These are phyloP conservation scores for Globisporangium nodosum DNA, from an alignment of 352 stramenopile genomes.

Conservation along the genomic window DNA sequence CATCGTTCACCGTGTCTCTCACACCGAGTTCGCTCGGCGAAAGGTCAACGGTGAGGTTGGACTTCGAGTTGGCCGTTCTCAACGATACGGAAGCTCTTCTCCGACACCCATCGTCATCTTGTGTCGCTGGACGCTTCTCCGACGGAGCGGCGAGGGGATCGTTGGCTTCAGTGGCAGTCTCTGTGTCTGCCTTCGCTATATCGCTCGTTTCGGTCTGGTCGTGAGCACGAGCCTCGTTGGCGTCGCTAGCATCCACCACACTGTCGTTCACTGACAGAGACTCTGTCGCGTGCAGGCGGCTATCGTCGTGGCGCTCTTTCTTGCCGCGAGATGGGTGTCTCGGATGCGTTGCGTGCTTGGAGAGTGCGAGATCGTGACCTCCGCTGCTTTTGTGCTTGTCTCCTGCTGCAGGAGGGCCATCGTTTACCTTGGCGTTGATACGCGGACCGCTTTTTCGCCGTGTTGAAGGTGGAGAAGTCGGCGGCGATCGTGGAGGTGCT, in stretches of 20 bases:
- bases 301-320: neutral
- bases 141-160: too few species aligned
- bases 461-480: neutral
- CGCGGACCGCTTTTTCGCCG: slow-evolving; percentile 6
- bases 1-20: slow-evolving; percentile 14
- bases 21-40: slow-evolving; percentile 1
- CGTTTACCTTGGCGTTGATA: neutral
- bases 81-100: neutral
- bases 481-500: neutral
- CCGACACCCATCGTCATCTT: neutral
- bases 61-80: slow-evolving; percentile 4
- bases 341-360: neutral
- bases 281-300: neutral
- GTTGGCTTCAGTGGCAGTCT: too few species aligned
- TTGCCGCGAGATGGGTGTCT: neutral
- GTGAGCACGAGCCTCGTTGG: neutral
- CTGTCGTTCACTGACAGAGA: neutral
- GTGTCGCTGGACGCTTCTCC: neutral
- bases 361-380: neutral
- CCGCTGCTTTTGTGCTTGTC: slow-evolving; percentile 1
- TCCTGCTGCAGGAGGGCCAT: neutral
- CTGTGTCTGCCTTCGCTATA: neutral
- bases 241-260: neutral
- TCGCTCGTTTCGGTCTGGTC: neutral
- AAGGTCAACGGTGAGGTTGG: slow-evolving; percentile 4